Conservation (phyloP, 768 basidiomycete species). For the Rhizopogon roseolus region DNA sequence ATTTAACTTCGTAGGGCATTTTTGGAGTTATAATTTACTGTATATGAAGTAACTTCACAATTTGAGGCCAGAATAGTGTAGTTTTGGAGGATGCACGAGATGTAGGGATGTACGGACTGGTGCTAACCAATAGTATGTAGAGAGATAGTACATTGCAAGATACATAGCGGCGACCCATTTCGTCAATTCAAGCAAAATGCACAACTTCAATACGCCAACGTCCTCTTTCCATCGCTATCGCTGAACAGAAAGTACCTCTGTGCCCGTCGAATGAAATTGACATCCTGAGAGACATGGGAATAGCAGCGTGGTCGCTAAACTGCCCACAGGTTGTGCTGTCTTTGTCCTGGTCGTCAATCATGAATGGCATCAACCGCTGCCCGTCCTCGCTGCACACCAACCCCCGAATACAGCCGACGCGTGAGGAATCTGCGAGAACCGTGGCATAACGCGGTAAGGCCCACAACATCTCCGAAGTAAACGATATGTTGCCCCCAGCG, state of each 20-base stretch:
- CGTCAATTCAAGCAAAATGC: background rate
- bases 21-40: too few species aligned
- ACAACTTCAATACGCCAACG: background rate
- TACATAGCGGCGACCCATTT: too few species aligned
- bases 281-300: background rate
- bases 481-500: background rate
- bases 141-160: too few species aligned
- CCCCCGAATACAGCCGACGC: conserved; percentile 4
- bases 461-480: background rate
- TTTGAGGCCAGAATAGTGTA: too few species aligned
- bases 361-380: background rate
- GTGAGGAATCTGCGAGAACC: conserved; percentile 3
- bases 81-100: too few species aligned
- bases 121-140: too few species aligned
- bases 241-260: conserved; percentile 2
- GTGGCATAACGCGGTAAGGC: background rate
- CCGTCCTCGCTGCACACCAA: background rate
- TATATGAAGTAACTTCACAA: too few species aligned
- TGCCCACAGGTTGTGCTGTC: background rate
- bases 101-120: too few species aligned
- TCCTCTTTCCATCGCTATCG: too few species aligned
- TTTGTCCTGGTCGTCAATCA: background rate
- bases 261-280: conserved; percentile 3
- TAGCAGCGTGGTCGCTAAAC: background rate
- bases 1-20: too few species aligned